Evolutionary conservation across 2,329 filamentous ascomycete species (phyloP), one percentile per base, ranked within the genome.

Genomic region (Fusarium heterosporum): DNA sequence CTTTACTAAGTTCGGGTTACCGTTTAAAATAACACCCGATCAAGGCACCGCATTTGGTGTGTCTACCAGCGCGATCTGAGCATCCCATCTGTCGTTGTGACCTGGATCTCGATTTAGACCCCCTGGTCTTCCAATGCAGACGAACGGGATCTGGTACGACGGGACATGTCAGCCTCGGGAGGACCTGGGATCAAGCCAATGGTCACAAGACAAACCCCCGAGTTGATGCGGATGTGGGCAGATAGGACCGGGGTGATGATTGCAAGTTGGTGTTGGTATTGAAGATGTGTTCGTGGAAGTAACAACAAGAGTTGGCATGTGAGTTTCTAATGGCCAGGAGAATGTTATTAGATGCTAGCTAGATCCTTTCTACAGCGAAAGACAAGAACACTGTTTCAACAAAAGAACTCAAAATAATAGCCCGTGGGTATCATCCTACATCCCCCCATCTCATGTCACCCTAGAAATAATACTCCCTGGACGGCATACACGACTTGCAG

Each of bases 401-500:
- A 22, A 12, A 22, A 30, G n/a, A 34, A 25, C n/a, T 14, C 16
- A 36, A 36, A 36, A 4, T 9, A 36, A 30, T n/a, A 12, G 22
- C 28, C 45, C 10, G 51, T n/a, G 48, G 59, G 61, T 66, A 64
- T 67, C 32, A 47, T 26, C 25, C 25, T 28, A 19, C 22, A 12
- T 22, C 13, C 56, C 34, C 22, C 32, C 22, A 46, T 29, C 22
- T 6, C 17, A 25, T 36, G 13, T 16, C 14, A 30, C 16, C 17
- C 52, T 64, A 68, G n/a, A 66, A 73, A 34, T 57, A 68, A 52
- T 72, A 74, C 58, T 79, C 76, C 42, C 74, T 73, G 40, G 80
- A 80, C 41, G 81, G 77, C 70, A 82, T 79, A 72, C 84, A 85
- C 40, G 78, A 81, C 55, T 78, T 74, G 75, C 84, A 86, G 75